Conservation (phyloP, 352 stramenopile species). For the Vaucheria bursata region DNA sequence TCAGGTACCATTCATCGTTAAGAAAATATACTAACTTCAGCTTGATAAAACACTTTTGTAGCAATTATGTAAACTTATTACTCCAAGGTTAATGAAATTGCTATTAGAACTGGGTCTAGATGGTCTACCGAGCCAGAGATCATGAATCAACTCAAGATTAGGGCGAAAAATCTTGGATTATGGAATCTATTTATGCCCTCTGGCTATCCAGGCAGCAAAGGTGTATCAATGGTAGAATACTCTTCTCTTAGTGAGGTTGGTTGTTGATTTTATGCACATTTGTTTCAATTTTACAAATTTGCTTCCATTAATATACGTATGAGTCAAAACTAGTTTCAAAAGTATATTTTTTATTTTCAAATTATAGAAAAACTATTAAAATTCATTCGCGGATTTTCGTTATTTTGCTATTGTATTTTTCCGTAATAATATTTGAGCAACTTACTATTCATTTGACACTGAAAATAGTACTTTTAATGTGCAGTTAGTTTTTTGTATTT, state of each 20-base stretch:
- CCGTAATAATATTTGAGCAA: too few relatives aligned
- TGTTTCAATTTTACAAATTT: too few relatives aligned
- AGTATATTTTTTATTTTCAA: too few relatives aligned
- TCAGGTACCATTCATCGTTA: constrained; percentile 53
- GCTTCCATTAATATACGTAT: too few relatives aligned
- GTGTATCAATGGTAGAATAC: constrained; percentile 77
- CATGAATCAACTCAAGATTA: constrained; percentile 73
- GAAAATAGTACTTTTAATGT: too few relatives aligned
- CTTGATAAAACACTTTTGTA: constrained; percentile 64
- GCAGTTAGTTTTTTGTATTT: too few relatives aligned
- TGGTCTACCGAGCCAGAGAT: constrained; percentile 61
- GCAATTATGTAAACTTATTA: too few relatives aligned
- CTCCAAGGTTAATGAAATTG: constrained; percentile 36
- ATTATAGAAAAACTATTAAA: background rate
- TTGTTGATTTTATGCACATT: too few relatives aligned
- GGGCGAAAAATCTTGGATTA: constrained; percentile 76
- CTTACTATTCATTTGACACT: too few relatives aligned
- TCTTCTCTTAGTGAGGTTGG: constrained; percentile 81
- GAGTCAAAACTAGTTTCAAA: background rate
- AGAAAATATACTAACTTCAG: constrained; percentile 53
- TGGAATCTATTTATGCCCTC: constrained; percentile 85
- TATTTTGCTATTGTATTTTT: background rate
- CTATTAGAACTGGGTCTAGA: constrained; percentile 44
- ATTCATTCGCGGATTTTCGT: background rate
- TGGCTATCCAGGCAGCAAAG: constrained; percentile 34